phyloP scores from a whole-genome alignment of 495 filamentous ascomycete species.

The Penicillium turbatum region DNA sequence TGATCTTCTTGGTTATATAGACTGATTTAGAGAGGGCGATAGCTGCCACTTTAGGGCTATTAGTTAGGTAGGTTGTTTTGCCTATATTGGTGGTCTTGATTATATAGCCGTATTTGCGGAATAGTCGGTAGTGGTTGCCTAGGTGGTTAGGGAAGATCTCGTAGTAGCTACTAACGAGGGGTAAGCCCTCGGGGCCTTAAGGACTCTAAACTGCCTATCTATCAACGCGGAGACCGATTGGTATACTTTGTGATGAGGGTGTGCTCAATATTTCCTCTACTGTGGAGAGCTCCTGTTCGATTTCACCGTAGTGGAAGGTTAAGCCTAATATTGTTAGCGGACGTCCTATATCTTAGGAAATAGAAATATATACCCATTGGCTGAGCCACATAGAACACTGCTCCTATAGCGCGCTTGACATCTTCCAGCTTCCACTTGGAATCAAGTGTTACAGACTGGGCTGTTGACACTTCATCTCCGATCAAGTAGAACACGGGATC shows the following conservation, averaged over 20 bases:
- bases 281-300: conserved; percentile 18
- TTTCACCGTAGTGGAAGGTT: conserved; percentile 30
- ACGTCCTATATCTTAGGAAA: not conserved
- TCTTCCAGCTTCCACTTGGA: conserved; percentile 25
- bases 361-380: conserved; percentile 14
- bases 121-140: conserved; percentile 56
- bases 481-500: conserved; percentile 20
- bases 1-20: conserved; percentile 53
- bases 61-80: conserved; percentile 46
- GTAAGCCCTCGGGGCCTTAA: conserved; percentile 47
- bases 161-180: conserved; percentile 48
- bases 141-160: conserved; percentile 57
- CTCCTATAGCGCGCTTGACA: conserved; percentile 22
- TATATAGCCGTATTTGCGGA: conserved; percentile 49
- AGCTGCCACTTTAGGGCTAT: conserved; percentile 40
- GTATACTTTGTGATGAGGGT: conserved; percentile 4
- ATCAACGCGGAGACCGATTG: conserved; percentile 43
- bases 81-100: conserved; percentile 56
- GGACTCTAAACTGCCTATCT: conserved; percentile 38
- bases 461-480: conserved; percentile 21
- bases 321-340: conserved; percentile 24
- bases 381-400: conserved; percentile 17
- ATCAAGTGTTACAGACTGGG: conserved; percentile 17
- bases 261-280: conserved; percentile 27
- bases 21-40: conserved; percentile 38